Evolutionary conservation across 805 yeast genomes (phyloP), one percentile per base, ranked within the genome.

Genomic region (Zygosaccharomyces lentus): DNA sequence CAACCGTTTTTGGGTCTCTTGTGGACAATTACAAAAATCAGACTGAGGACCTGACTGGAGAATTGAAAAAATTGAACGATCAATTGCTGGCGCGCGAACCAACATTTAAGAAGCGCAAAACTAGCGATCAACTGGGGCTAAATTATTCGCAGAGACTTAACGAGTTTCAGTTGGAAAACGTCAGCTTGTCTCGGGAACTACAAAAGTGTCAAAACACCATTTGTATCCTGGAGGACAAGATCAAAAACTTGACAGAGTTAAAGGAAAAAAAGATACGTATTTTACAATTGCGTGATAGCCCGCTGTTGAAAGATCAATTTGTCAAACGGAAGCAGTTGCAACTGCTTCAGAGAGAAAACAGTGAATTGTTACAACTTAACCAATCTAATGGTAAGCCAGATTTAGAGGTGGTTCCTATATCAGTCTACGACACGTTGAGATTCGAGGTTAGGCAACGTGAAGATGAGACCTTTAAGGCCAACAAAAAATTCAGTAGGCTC

Each of bases 281-380:
- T 2, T 61, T 87, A 10, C 84, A 84, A 60, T 64, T 85, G 46
- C 72, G 82, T 37, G 73, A 77, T 26, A 86, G 83, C 59, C 95
- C 95, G 1, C 73, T 81, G 10, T 45, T 73, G 2, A 70, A 70
- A 12, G 83, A 82, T 52, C 90, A 86, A 58, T 62, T 73, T n/a
- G 69, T 82, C 12, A 82, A 81, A 52, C 72, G 69, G 46, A 69
- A 72, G 32, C 69, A 75, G 45, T 61, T 86, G 13, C 75, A 74
- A 6, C 63, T 73, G 0, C 66, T 88, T 21, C 61, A 73, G 34
- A 64, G 64, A 13, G 95, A 87, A 57, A 87, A 87, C 53, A 63
- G 69, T 4, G 80, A 76, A 7, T 63, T 87, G 15, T 56, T 80
- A 16, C 60, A 62, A 0, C 58, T 61, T 32, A 53, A 59, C 21